phyloP scores from a whole-genome alignment of 164 flowering plant species.

The Aristolochia californica region DNA sequence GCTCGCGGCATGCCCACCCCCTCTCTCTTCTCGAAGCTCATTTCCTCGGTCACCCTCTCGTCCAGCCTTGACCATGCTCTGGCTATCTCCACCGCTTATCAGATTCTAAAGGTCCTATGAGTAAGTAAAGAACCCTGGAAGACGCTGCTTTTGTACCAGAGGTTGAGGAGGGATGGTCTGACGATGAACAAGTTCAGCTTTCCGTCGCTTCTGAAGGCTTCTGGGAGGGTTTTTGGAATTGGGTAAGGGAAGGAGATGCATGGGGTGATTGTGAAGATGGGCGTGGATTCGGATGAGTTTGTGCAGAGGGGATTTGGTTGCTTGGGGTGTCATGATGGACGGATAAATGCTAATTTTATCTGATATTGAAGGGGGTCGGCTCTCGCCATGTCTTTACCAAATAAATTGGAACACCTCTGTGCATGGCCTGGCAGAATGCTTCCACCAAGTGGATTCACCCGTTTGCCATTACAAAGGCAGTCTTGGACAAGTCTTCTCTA shows the following conservation, averaged over 20 bases:
- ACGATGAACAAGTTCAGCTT: slow-evolving; percentile 44
- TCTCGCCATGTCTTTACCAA: no score
- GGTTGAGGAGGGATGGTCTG: slow-evolving; percentile 30
- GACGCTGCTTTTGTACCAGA: slow-evolving; percentile 35
- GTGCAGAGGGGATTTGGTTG: slow-evolving; percentile 44
- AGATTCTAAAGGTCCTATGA: slow-evolving; percentile 35
- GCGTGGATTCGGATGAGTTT: slow-evolving; percentile 48
- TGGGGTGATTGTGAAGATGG: slow-evolving; percentile 46
- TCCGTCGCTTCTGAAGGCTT: slow-evolving; percentile 58
- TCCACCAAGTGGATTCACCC: no score
- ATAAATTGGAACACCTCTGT: no score
- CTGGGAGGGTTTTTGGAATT: slow-evolving; percentile 22
- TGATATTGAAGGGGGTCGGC: no score
- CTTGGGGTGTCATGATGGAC: slow-evolving; percentile 64
- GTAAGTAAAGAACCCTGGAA: slow-evolving; percentile 26
- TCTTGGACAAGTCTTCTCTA: no score
- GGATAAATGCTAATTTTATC: slow-evolving; percentile 25
- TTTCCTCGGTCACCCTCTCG: slow-evolving; percentile 29
- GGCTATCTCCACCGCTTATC: slow-evolving; percentile 29
- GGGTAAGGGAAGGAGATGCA: slow-evolving; percentile 57
- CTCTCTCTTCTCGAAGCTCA: slow-evolving; percentile 28
- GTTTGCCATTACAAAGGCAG: no score
- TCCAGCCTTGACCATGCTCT: slow-evolving; percentile 41
- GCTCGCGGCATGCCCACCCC: slow-evolving; percentile 7
- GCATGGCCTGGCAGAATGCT: no score